Base-by-base conservation (phyloP, 208 protist genomes). In the Leptomonas pyrrhocoris region DNA sequence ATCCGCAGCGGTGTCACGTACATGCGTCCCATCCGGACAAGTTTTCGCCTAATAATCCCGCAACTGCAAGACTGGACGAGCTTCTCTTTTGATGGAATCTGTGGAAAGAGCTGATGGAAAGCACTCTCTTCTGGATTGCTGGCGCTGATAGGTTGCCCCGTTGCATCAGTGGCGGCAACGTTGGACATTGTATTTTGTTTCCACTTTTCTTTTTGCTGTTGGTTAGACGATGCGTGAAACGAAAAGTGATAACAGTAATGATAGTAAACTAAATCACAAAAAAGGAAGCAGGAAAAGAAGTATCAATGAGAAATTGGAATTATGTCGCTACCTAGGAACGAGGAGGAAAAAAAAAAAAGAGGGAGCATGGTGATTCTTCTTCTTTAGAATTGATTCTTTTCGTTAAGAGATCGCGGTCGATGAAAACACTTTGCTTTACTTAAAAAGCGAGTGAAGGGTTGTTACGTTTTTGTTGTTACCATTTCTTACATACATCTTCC, bases 11-110 rank as follows among this genome's bases (percentile, higher is more conserved):
- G 74, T 9, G 85, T 84, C 27, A 85, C 62, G 60, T 90, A 87
- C 55, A 90, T 73, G 31, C 57, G 70, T 7, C 85, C 85, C 74
- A 90, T 84, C 3, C 85, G 81, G 27, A 83, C 72, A 9, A 90
- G 69, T 25, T 69, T 81, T 15, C 75, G 68, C 16, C 71, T 54
- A 16, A 77, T 65, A 0, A 90, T 46, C 18, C 73, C 75, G 48
- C 85, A 90, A 36, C 78, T 75, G 49, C 77, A 83, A 9, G 74
- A 77, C 38, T 86, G 73, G 0, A 90, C 74, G 1, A 88, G 68
- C 55, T 75, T 84, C 49, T 90, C 81, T 18, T 71, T 77, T 51
- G n/a, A 51, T 25, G 73, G 82, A 30, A 90, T 42, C 21, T 79
- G 42, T 28, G 81, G 77, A 49, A 90, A 90, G 0, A 73, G 60